These are phyloP conservation scores for Begonia peltatifolia DNA, from an alignment of 306 rosid species.

Conservation along the genomic window DNA sequence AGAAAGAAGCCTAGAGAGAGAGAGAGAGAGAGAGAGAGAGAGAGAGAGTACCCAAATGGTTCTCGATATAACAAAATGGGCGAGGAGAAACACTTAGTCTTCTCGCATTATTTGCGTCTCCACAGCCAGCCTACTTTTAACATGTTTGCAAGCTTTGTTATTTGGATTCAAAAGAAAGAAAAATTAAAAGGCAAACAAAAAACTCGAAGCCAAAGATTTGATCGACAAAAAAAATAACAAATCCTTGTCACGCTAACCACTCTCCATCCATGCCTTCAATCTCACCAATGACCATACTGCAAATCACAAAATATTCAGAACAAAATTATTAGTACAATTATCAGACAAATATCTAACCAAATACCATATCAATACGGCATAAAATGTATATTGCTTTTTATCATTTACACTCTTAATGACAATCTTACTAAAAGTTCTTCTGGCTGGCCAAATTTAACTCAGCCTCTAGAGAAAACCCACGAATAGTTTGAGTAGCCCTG, in stretches of 20 bases:
- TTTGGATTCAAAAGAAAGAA: conserved; percentile 10
- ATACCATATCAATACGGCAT: too few species aligned
- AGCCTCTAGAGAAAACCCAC: conserved; percentile 4
- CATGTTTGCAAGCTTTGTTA: conserved; percentile 29
- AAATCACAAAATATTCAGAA: not conserved
- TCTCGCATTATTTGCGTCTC: conserved; percentile 15
- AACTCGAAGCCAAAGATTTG: conserved; percentile 24
- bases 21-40: not conserved
- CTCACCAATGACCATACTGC: conserved; percentile 91
- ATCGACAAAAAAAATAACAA: conserved; percentile 19
- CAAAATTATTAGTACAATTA: not conserved
- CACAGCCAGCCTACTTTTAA: conserved; percentile 21
- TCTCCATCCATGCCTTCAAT: conserved; percentile 82
- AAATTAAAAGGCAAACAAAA: conserved; percentile 12
- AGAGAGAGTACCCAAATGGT: not conserved
- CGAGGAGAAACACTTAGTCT: conserved; percentile 1
- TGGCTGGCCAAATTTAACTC: conserved; percentile 8
- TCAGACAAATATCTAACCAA: not conserved
- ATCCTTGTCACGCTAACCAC: conserved; percentile 60
- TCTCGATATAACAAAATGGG: conserved; percentile 10
- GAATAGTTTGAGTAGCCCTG: conserved; percentile 6
- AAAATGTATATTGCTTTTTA: too few species aligned
- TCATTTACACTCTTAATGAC: too few species aligned
- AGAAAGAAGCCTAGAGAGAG: too few species aligned
- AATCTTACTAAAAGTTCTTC: not conserved